Conservation (phyloP, 2,329 filamentous ascomycete species). For the Fusarium sp. region DNA sequence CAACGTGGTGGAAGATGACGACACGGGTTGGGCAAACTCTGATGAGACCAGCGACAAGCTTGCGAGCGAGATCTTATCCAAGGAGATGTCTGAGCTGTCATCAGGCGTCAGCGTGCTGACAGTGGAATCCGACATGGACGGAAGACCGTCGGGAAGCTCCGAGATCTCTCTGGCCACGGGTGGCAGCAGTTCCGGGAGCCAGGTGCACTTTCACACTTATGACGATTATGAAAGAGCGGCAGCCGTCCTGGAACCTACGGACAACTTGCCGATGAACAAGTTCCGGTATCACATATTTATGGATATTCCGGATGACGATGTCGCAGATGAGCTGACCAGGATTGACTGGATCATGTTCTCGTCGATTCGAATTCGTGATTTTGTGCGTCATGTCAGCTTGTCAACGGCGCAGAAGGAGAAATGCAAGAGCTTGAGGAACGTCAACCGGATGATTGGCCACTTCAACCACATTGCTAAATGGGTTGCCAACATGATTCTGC, state of each 20-base stretch:
- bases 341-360: constrained; percentile 99
- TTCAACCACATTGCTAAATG: constrained; percentile 89
- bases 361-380: constrained; percentile 90
- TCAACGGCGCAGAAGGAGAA: constrained; percentile 77
- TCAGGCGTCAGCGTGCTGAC: constrained; percentile 61
- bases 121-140: constrained; percentile 60
- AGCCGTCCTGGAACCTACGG: constrained; percentile 75
- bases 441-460: constrained; percentile 94
- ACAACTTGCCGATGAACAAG: constrained; percentile 80
- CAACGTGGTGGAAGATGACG: constrained; percentile 84
- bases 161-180: constrained; percentile 56
- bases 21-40: constrained; percentile 89
- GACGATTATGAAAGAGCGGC: constrained; percentile 88
- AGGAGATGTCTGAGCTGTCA: constrained; percentile 54
- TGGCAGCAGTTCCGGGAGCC: constrained; percentile 54
- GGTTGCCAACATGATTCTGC: constrained; percentile 84
- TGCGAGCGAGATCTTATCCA: constrained; percentile 51
- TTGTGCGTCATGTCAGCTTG: constrained; percentile 90
- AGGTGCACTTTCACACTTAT: constrained; percentile 72
- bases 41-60: constrained; percentile 66
- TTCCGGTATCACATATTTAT: constrained; percentile 91
- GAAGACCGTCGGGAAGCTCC: constrained; percentile 61
- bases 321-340: constrained; percentile 91
- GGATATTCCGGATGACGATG: constrained; percentile 84
- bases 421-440: constrained; percentile 82